A percentile compares a stretch with the other conserved stretches of the same genome.
These are phyloP conservation scores for Pseudonitzschia multiseries DNA, from an alignment of 108 stramenopile species.

Conservation along the genomic window DNA sequence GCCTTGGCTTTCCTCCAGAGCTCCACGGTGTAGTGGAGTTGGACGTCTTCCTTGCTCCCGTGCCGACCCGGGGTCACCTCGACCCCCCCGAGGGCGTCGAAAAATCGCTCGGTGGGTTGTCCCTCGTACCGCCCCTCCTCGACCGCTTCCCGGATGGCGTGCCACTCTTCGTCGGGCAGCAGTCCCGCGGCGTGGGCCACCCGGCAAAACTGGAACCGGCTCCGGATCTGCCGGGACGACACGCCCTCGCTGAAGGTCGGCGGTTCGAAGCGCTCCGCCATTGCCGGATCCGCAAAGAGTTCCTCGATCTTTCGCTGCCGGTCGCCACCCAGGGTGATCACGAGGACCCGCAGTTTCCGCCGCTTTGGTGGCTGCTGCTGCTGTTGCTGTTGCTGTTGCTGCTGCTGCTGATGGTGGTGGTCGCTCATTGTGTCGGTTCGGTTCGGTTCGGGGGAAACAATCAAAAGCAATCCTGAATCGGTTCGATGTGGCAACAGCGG, in stretches of 20 bases:
- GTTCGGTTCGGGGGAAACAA: too few relatives aligned
- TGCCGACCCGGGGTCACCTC: slow-evolving; percentile 48
- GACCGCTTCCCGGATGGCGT: slow-evolving; percentile 33
- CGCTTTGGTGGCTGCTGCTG: neutral
- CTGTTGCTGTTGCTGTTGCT: neutral
- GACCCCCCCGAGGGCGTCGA: slow-evolving; percentile 41
- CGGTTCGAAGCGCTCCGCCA: slow-evolving; percentile 60
- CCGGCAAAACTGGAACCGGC: slow-evolving; percentile 51
- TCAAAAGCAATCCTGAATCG: too few relatives aligned
- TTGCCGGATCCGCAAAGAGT: slow-evolving; percentile 66
- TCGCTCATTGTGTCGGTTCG: too few relatives aligned
- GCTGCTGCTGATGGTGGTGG: too few relatives aligned
- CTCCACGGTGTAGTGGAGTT: slow-evolving; percentile 72
- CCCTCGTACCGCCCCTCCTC: slow-evolving; percentile 18
- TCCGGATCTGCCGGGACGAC: slow-evolving; percentile 60
- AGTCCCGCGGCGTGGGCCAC: slow-evolving; percentile 66
- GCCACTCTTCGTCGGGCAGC: slow-evolving; percentile 66
- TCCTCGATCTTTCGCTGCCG: slow-evolving; percentile 50
- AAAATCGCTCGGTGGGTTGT: slow-evolving; percentile 24
- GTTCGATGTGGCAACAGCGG: too few relatives aligned
- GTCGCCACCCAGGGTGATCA: slow-evolving; percentile 66
- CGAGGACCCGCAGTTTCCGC: slow-evolving; percentile 69
- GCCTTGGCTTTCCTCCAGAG: slow-evolving; percentile 82
- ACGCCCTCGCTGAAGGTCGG: slow-evolving; percentile 76
- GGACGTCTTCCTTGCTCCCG: slow-evolving; percentile 55